phyloP scores from a whole-genome alignment of 805 yeast genomes.

The Lachancea nothofagi region DNA sequence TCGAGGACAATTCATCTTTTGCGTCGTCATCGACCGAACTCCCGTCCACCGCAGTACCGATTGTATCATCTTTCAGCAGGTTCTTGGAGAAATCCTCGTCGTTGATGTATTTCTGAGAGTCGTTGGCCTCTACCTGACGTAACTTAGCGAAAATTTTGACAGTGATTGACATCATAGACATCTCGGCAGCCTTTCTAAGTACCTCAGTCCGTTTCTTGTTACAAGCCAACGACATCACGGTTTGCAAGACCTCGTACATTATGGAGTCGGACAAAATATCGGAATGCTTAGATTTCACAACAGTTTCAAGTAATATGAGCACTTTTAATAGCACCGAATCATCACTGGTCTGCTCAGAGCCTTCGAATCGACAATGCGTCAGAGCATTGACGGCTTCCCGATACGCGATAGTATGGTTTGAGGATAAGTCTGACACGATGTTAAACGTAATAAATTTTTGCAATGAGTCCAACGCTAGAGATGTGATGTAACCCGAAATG shows the following conservation, averaged over 20 bases:
- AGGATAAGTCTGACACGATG: conserved; percentile 52
- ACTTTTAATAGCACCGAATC: conserved; percentile 87
- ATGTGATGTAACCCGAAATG: conserved; percentile 81
- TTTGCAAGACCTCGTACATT: conserved; percentile 82
- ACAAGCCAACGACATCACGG: conserved; percentile 86
- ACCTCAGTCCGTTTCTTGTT: conserved; percentile 89
- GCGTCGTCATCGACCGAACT: neutral
- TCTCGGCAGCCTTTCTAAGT: conserved; percentile 81
- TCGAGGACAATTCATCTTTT: conserved; percentile 1
- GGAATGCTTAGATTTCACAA: conserved; percentile 62
- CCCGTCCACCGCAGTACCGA: conserved; percentile 45
- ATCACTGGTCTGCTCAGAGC: conserved; percentile 86
- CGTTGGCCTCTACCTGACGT: conserved; percentile 45
- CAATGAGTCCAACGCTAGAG: conserved; percentile 70
- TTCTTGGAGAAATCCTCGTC: conserved; percentile 45
- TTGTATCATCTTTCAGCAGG: conserved; percentile 48
- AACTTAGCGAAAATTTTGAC: conserved; percentile 60
- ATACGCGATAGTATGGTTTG: conserved; percentile 56
- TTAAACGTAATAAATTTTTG: conserved; percentile 66
- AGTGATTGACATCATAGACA: conserved; percentile 67
- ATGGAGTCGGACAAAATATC: conserved; percentile 70
- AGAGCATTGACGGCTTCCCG: conserved; percentile 48
- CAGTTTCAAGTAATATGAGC: conserved; percentile 61
- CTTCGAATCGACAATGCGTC: conserved; percentile 93
- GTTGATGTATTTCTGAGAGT: conserved; percentile 36